phyloP scores from a whole-genome alignment of 805 yeast genomes.

The Metschnikowia aberdeeniae region DNA sequence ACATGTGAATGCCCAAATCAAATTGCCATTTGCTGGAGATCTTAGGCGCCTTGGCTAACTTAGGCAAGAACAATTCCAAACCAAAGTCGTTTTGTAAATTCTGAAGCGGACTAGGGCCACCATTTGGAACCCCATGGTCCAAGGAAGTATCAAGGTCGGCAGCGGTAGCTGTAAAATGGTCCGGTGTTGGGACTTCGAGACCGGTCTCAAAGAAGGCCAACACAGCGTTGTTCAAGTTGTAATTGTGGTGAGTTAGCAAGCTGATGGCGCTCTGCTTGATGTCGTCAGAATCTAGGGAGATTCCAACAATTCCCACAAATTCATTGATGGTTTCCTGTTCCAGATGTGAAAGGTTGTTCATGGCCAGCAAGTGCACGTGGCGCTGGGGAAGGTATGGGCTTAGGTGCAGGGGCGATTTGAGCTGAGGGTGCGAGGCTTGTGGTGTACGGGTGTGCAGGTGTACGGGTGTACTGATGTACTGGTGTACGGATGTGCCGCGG shows the following conservation, averaged over 20 bases:
- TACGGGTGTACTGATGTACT: neutral
- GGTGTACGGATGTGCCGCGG: neutral
- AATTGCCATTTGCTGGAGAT: conserved; percentile 40
- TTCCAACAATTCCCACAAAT: conserved; percentile 15
- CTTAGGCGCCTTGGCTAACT: conserved; percentile 38
- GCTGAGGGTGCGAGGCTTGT: neutral
- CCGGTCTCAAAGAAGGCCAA: conserved; percentile 56
- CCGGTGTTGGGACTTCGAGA: conserved; percentile 23
- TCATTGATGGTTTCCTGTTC: conserved; percentile 14
- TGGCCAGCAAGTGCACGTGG: neutral
- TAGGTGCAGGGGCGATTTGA: neutral
- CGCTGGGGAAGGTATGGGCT: neutral
- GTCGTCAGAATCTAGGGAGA: conserved; percentile 13
- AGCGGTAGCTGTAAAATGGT: neutral
- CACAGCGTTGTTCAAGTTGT: conserved; percentile 60
- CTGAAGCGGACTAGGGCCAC: neutral
- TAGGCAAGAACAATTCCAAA: conserved; percentile 29
- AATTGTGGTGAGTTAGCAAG: conserved; percentile 26
- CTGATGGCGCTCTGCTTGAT: conserved; percentile 10
- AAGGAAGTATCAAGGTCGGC: conserved; percentile 4
- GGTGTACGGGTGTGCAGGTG: neutral
- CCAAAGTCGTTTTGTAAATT: conserved; percentile 28
- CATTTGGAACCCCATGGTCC: neutral
- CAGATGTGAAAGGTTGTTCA: conserved; percentile 7
- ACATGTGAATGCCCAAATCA: conserved; percentile 37